Evolutionary conservation across 345 rosid genomes (phyloP).

Genomic region (Melaleuca alternifolia): DNA sequence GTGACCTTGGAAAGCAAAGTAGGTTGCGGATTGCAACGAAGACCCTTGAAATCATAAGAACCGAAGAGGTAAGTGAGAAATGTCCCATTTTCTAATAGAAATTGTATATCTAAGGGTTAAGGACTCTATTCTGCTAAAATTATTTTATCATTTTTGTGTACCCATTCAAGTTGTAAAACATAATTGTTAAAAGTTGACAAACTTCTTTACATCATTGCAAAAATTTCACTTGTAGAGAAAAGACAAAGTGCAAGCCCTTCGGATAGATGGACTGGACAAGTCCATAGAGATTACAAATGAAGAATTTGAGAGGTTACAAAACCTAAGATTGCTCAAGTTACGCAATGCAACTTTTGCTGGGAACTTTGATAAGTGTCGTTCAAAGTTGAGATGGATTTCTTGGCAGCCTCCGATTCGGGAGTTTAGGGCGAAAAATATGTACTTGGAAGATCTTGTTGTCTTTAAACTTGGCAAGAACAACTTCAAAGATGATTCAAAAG

Average conservation of each 20-base stretch:
- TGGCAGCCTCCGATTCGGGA: fast-evolving
- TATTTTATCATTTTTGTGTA: too few relatives aligned
- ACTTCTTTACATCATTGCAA: too few relatives aligned
- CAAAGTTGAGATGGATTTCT: background rate
- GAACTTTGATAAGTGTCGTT: background rate
- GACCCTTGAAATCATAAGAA: background rate
- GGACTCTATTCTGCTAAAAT: too few relatives aligned
- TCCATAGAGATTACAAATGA: too few relatives aligned
- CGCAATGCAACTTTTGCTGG: background rate
- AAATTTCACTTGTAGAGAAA: too few relatives aligned
- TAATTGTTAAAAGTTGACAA: too few relatives aligned
- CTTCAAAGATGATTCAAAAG: background rate
- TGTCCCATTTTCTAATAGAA: background rate
- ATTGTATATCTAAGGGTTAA: background rate
- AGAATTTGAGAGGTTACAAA: background rate
- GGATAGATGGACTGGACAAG: too few relatives aligned
- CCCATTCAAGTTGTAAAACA: too few relatives aligned
- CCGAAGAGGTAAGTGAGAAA: background rate
- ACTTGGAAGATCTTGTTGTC: background rate
- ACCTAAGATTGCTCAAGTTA: background rate
- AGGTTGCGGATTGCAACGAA: background rate
- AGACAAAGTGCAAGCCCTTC: too few relatives aligned
- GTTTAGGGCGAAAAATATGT: fast-evolving
- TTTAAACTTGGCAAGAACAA: background rate
- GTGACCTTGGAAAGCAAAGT: background rate